Conservation (phyloP, 1,139 yeast genomes). For the Geotrichum cucujoidarum region DNA sequence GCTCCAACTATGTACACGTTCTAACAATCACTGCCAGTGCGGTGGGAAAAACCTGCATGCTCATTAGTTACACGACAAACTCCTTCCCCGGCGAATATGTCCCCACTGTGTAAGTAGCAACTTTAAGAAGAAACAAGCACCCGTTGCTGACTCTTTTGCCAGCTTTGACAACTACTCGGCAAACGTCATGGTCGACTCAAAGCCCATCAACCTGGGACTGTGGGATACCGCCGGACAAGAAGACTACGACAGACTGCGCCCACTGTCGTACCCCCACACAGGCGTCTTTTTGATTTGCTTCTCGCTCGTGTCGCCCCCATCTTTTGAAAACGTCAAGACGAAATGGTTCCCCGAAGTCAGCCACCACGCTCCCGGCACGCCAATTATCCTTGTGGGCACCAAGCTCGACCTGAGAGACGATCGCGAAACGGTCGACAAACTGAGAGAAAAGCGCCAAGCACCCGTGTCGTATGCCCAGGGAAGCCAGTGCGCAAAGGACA, state of each 20-base stretch:
- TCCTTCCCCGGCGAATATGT: slow-evolving; percentile 94
- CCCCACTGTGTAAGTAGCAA: slow-evolving; percentile 71
- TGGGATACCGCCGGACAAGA: slow-evolving; percentile 99
- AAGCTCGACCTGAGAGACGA: slow-evolving; percentile 93
- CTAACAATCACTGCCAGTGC: slow-evolving; percentile 43
- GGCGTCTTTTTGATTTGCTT: slow-evolving; percentile 94
- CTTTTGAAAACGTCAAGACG: slow-evolving; percentile 96
- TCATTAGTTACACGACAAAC: slow-evolving; percentile 87
- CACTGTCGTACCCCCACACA: slow-evolving; percentile 92
- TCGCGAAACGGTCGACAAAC: slow-evolving; percentile 80
- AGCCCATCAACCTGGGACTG: slow-evolving; percentile 53
- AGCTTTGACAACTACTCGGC: slow-evolving; percentile 82
- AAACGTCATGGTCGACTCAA: slow-evolving; percentile 76
- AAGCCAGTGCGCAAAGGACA: slow-evolving; percentile 85
- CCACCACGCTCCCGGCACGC: slow-evolving; percentile 97
- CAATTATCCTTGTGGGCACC: slow-evolving; percentile 93
- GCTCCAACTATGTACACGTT: too few relatives aligned
- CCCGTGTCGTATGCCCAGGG: slow-evolving; percentile 88
- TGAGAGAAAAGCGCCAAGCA: slow-evolving; percentile 81
- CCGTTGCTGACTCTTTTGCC: background rate
- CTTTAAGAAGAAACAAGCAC: background rate
- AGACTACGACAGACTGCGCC: slow-evolving; percentile 95
- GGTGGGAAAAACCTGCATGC: slow-evolving; percentile 85
- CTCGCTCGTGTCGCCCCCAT: slow-evolving; percentile 92
- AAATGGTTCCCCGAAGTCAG: slow-evolving; percentile 98